Evolutionary conservation across 2,329 filamentous ascomycete genomes (phyloP), one percentile per base, ranked within the genome.

Genomic region (Samsoniella hepiali): DNA sequence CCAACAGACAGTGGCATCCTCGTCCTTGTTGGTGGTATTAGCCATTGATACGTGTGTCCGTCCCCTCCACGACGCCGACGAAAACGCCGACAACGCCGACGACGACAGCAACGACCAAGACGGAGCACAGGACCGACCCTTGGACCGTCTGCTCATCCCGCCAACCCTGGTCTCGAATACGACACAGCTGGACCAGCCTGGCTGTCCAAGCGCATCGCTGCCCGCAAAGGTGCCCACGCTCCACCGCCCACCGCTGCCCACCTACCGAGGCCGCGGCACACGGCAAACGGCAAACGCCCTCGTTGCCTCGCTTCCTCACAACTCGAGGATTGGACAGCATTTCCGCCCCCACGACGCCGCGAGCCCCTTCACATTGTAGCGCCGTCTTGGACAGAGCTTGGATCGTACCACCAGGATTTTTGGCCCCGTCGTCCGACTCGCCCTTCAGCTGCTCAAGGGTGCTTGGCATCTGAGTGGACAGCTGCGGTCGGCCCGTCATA

Each of bases 371-470:
- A 22, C 22, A 27, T 9, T 27, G 22, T 29, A 8, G 13, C 22
- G 45, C 45, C n/a, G 45, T 29, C 22, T 22, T 29, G 22, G 10
- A 49, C 2, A 49, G 29, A 49, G 6, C 49, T 34, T 36, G 8
- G 29, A 5, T 58, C 56, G 44, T 58, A 45, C 22, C 9, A 49
- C 10, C 40, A 10, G 44, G 32, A 22, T 22, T 9, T 49, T 58
- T 32, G 27, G 32, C 32, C 36, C 34, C 15, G 29, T 22, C 42
- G 42, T 45, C 5, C 50, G 45, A 34, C 17, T 38, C 44, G 22
- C 49, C 49, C 15, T 34, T 60, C 58, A 53, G 58, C 58, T 44
- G 32, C 8, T 32, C 47, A 31, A 60, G 36, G 47, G 29, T 60
- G 29, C 40, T 44, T 11, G 22, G 27, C 54, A 27, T 55, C 53